Evolutionary conservation across 2,329 filamentous ascomycete genomes (phyloP).

Genomic region (Diaporthe velutina): DNA sequence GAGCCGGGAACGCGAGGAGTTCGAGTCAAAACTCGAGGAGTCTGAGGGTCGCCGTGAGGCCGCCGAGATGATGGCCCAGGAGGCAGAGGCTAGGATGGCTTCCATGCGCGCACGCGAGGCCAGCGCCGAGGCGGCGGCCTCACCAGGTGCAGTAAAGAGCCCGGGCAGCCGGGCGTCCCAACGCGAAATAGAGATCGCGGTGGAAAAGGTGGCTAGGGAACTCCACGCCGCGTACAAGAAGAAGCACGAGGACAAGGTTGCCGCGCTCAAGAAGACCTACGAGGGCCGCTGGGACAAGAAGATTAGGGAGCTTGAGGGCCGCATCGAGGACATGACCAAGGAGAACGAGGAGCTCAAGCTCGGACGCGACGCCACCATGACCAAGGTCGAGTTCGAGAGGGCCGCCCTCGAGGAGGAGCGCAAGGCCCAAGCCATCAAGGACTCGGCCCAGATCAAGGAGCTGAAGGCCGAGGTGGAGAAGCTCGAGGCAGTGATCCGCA

Average conservation of each 20-base stretch:
- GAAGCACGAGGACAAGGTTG: slow-evolving; percentile 97
- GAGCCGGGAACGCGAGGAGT: slow-evolving; percentile 84
- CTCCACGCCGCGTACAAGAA: slow-evolving; percentile 94
- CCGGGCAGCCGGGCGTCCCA: slow-evolving; percentile 49
- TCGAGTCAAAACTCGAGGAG: slow-evolving; percentile 82
- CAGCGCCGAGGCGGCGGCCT: slow-evolving; percentile 52
- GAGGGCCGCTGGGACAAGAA: slow-evolving; percentile 92
- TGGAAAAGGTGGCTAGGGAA: slow-evolving; percentile 93
- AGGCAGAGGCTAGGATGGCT: slow-evolving; percentile 81
- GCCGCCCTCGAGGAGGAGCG: slow-evolving; percentile 64
- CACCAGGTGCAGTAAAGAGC: slow-evolving; percentile 55
- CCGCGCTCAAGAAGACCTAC: slow-evolving; percentile 87
- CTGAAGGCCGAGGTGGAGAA: slow-evolving; percentile 81
- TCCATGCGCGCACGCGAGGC: slow-evolving; percentile 76
- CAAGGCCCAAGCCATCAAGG: slow-evolving; percentile 70
- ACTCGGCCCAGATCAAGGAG: slow-evolving; percentile 76
- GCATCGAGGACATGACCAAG: slow-evolving; percentile 75
- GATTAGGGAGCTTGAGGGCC: slow-evolving; percentile 80
- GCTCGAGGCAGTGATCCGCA: slow-evolving; percentile 78
- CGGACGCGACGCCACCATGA: slow-evolving; percentile 75
- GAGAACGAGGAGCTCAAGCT: slow-evolving; percentile 82
- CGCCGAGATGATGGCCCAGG: slow-evolving; percentile 80
- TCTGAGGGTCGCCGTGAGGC: slow-evolving; percentile 80
- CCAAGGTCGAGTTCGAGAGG: slow-evolving; percentile 63
- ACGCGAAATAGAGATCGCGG: slow-evolving; percentile 83